Conservation (phyloP, 2,329 filamentous ascomycete genomes). For the Diaporthe ampelina region DNA sequence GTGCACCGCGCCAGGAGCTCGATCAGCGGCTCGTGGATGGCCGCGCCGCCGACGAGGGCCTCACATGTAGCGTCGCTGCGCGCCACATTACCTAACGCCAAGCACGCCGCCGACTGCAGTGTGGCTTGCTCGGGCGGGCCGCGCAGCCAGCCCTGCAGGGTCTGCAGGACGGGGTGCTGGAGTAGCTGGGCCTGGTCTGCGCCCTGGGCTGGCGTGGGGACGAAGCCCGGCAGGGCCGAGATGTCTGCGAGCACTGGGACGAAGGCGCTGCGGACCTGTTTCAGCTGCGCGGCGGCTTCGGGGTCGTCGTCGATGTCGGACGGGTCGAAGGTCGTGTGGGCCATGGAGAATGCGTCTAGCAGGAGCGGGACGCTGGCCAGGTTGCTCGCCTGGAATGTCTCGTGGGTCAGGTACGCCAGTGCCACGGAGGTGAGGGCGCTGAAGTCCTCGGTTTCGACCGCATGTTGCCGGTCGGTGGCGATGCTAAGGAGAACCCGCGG, state of each 20-base stretch:
- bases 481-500: constrained; percentile 64
- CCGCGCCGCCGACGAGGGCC: constrained; percentile 62
- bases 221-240: constrained; percentile 59
- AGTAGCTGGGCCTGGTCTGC: constrained; percentile 1
- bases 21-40: constrained; percentile 60
- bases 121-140: constrained; percentile 52
- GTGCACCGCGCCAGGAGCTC: constrained; percentile 55
- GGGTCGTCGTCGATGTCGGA: constrained; percentile 55
- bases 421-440: constrained; percentile 65
- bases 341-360: constrained; percentile 62
- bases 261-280: constrained; percentile 63
- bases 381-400: constrained; percentile 64
- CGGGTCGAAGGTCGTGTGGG: constrained; percentile 58
- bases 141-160: constrained; percentile 58
- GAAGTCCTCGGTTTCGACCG: constrained; percentile 68
- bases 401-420: constrained; percentile 68
- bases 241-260: constrained; percentile 65
- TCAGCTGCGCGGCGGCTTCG: constrained; percentile 61
- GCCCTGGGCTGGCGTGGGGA: constrained; percentile 30
- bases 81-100: constrained; percentile 73
- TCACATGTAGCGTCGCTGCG: constrained; percentile 69
- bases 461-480: constrained; percentile 56
- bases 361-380: constrained; percentile 60
- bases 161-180: constrained; percentile 51
- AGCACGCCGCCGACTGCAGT: constrained; percentile 70